Evolutionary conservation across 2,329 filamentous ascomycete species (phyloP), one percentile per base, ranked within the genome.

Genomic region (Periconia digitata): DNA sequence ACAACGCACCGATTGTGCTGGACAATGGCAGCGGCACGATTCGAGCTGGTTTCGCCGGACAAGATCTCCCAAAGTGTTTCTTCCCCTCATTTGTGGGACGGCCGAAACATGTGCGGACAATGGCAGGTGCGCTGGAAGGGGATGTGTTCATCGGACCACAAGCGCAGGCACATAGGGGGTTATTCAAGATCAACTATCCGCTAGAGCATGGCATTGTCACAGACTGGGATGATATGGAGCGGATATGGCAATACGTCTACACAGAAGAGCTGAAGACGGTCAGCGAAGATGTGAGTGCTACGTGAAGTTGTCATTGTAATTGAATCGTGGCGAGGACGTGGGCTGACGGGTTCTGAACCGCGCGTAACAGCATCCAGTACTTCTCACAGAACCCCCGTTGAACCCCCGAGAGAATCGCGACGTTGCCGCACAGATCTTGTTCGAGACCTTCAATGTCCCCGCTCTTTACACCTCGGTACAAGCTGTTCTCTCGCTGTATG

Each of bases 221-320:
- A 60, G 91, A 99, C 74, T 99, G 94, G 94, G 94, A 97, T 70
- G 94, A 99, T 69, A 99, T 99, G 94, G 94, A 99, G 79, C 86
- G 90, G 76, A 99, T 99, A 75, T 99, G 94, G 94, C 89, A 95
- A 65, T 94, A 95, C 68, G 91, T 99, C 44, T 99, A 97, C 72
- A 89, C 89, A 49, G 92, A 96, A 67, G 94, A 95, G 56, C 74
- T 99, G 64, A 97, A 96, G 79, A 96, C 92, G 42, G 80, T 96
- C 69, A 96, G 92, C 73, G 94, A 99, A 81, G 94, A 99, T 82
- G 89, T 92, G 73, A 71, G 76, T 69, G 32, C n/a, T 16, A 44
- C 16, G 17, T 42, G n/a, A 15, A 16, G n/a, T n/a, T n/a, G n/a
- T n/a, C n/a, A 34, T 32, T 32, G 36, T 34, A 7, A 6, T 13